Conservation (phyloP, 176 grass and related monocot genomes). For the Oryza meridionalis region DNA sequence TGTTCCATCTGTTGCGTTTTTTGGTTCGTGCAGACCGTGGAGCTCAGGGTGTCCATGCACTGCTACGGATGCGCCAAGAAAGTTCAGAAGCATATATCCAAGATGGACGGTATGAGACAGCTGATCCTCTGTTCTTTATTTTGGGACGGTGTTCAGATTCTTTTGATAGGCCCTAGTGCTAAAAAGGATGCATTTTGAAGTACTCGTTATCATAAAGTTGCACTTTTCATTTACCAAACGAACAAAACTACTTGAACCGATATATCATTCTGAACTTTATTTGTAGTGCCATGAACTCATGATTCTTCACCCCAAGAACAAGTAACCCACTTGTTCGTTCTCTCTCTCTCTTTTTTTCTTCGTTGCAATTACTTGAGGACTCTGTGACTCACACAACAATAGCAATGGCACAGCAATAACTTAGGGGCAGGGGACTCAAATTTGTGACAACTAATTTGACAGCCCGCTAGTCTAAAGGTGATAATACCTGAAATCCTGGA, state of each 20-base stretch:
- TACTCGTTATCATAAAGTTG: neutral
- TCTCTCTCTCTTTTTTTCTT: too few relatives aligned
- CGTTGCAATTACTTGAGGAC: too few relatives aligned
- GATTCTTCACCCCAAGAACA: neutral
- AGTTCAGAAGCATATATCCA: slow-evolving; percentile 96
- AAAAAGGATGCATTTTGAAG: neutral
- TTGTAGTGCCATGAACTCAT: neutral
- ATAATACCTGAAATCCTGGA: neutral
- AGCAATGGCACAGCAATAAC: neutral
- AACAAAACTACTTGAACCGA: neutral
- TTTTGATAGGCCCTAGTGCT: neutral
- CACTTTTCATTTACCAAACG: neutral
- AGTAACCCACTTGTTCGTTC: neutral
- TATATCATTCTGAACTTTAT: neutral
- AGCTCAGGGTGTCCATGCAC: slow-evolving; percentile 96
- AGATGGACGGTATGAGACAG: slow-evolving; percentile 83
- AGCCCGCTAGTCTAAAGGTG: neutral
- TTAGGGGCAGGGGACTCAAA: neutral
- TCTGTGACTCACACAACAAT: too few relatives aligned
- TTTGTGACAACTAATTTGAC: neutral
- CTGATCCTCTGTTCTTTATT: slow-evolving; percentile 7
- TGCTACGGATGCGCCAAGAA: slow-evolving; percentile 92
- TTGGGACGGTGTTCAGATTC: slow-evolving; percentile 2
- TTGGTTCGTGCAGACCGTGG: slow-evolving; percentile 67
- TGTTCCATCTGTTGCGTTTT: neutral